phyloP scores from a whole-genome alignment of 352 stramenopile species.

The Phytophthora citricola region DNA sequence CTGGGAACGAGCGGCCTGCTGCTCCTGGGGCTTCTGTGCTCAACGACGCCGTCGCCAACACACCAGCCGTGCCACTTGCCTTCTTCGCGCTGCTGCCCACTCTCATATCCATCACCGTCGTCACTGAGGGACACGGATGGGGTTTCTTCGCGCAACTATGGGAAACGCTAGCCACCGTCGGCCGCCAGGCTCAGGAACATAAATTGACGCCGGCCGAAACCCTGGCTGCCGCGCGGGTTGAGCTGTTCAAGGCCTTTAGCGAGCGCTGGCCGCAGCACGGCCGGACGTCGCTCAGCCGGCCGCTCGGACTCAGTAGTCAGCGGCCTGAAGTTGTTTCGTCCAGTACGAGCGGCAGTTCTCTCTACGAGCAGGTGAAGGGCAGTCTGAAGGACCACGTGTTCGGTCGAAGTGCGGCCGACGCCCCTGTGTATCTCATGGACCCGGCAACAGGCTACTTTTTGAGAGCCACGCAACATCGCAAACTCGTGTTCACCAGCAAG shows the following conservation, averaged over 20 bases:
- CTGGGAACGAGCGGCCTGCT: slow-evolving; percentile 35
- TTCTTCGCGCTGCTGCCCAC: slow-evolving; percentile 67
- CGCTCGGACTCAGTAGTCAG: slow-evolving; percentile 36
- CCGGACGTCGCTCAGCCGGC: slow-evolving; percentile 22
- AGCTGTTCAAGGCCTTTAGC: slow-evolving; percentile 55
- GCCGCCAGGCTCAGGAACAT: slow-evolving; percentile 11
- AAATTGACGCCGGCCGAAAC: slow-evolving; percentile 22
- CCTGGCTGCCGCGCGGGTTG: slow-evolving; percentile 38
- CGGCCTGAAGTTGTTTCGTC: slow-evolving; percentile 43
- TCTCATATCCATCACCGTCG: slow-evolving; percentile 46
- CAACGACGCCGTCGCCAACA: slow-evolving; percentile 10
- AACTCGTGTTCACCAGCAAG: slow-evolving; percentile 66
- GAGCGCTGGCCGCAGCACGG: slow-evolving; percentile 48
- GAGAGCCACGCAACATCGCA: slow-evolving; percentile 64
- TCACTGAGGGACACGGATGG: slow-evolving; percentile 47
- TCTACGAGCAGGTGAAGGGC: slow-evolving; percentile 74
- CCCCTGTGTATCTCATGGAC: slow-evolving; percentile 79
- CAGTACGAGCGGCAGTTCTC: slow-evolving; percentile 56
- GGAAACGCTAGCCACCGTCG: slow-evolving; percentile 39
- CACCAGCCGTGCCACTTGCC: slow-evolving; percentile 37
- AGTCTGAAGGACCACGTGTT: slow-evolving; percentile 69
- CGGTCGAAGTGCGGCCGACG: slow-evolving; percentile 34
- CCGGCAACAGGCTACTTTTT: slow-evolving; percentile 57
- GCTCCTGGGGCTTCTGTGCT: slow-evolving; percentile 15
- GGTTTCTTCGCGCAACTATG: slow-evolving; percentile 37